These are phyloP conservation scores for Gossypium longicalyx DNA, from an alignment of 345 rosid genomes.

Conservation along the genomic window DNA sequence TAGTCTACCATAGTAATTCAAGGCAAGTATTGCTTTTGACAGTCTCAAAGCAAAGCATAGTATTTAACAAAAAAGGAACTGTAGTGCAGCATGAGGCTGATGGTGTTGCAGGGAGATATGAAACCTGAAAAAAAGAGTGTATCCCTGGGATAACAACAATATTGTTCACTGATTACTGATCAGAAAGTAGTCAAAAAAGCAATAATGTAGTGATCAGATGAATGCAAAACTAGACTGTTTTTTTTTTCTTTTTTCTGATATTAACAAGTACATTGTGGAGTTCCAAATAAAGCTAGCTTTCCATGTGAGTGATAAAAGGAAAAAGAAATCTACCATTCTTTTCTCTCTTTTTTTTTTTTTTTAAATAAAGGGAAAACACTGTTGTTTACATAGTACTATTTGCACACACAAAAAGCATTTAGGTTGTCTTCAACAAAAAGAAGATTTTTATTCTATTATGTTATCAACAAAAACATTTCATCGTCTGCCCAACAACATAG, in stretches of 20 bases:
- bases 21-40: too few relatives aligned
- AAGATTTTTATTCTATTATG: slow-evolving; percentile 1
- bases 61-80: not conserved
- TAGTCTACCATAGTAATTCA: not conserved
- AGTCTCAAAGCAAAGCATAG: not conserved
- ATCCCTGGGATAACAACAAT: not conserved
- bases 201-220: not conserved
- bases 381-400: slow-evolving; percentile 25
- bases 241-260: not conserved
- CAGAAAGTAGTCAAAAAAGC: not conserved
- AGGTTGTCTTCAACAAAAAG: not conserved
- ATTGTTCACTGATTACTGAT: not conserved
- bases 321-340: slow-evolving; percentile 18
- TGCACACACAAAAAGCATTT: slow-evolving; percentile 21
- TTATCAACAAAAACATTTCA: slow-evolving; percentile 14
- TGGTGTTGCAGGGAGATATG: not conserved
- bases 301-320: slow-evolving; percentile 16
- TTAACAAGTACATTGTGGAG: slow-evolving; percentile 14
- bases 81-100: not conserved
- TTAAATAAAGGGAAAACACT: slow-evolving; percentile 1
- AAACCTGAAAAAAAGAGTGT: not conserved
- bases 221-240: not conserved
- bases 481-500: slow-evolving; percentile 9
- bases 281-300: not conserved
- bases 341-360: not conserved